These are phyloP conservation scores for Epicoccum nigrum DNA, from an alignment of 2,329 filamentous ascomycete genomes.

Conservation along the genomic window DNA sequence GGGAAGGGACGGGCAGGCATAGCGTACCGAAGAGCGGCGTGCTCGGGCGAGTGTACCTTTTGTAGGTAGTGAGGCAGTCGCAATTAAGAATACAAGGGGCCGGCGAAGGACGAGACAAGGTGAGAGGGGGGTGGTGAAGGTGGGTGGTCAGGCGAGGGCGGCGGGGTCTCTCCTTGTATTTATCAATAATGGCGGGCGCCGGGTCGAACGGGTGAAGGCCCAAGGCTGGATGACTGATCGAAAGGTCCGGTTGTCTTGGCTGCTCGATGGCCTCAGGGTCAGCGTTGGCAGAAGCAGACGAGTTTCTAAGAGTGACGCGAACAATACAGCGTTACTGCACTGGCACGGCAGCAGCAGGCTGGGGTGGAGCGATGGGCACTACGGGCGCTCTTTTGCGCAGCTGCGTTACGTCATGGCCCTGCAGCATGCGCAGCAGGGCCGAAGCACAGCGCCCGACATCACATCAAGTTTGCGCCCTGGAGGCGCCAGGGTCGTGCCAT, in stretches of 20 bases:
- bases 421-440: conserved; percentile 9
- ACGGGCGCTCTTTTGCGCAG: conserved; percentile 6
- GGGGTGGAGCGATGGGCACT: conserved; percentile 7
- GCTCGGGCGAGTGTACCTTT: background rate
- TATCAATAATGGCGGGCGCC: conserved; percentile 12
- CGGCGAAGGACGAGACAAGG: conserved; percentile 27
- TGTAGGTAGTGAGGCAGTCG: conserved; percentile 8
- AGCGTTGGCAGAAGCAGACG: conserved; percentile 5
- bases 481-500: background rate
- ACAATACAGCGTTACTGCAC: conserved; percentile 9
- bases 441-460: conserved; percentile 12
- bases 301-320: conserved; percentile 11
- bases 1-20: background rate
- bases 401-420: conserved; percentile 10
- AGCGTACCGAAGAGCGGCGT: conserved; percentile 30
- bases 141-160: conserved; percentile 10
- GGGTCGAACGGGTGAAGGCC: conserved; percentile 6
- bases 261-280: conserved; percentile 9
- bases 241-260: conserved; percentile 13
- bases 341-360: background rate
- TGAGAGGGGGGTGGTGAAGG: conserved; percentile 13
- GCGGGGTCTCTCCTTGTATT: conserved; percentile 9
- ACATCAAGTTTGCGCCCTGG: conserved; percentile 12
- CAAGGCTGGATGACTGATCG: conserved; percentile 12
- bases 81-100: conserved; percentile 21